Conservation (phyloP, 805 yeast species). For the Diddensiella transvaalensis region DNA sequence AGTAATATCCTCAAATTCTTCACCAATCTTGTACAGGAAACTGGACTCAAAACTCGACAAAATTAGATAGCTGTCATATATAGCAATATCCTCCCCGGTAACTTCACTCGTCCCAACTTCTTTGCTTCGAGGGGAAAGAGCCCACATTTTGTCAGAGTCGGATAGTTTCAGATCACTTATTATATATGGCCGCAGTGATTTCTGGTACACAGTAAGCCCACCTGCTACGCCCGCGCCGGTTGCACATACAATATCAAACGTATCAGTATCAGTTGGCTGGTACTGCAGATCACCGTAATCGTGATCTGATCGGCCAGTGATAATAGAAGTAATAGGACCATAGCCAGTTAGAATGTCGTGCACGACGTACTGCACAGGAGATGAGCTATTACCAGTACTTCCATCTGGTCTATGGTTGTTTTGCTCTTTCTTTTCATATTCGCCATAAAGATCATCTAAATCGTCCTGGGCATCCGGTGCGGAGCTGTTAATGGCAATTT, state of each 20-base stretch:
- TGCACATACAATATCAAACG: constrained; percentile 63
- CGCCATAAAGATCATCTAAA: constrained; percentile 29
- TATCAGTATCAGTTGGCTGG: constrained; percentile 63
- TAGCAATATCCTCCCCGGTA: constrained; percentile 33
- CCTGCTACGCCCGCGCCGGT: constrained; percentile 60
- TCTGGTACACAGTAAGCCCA: constrained; percentile 58
- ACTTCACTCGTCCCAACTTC: constrained; percentile 12
- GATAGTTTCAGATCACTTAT: constrained; percentile 76
- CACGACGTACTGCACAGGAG: constrained; percentile 39
- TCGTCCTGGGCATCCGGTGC: constrained; percentile 30
- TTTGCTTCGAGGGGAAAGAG: constrained; percentile 17
- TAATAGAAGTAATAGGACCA: constrained; percentile 72
- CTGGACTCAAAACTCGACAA: constrained; percentile 63
- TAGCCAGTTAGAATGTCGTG: constrained; percentile 56
- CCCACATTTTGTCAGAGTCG: constrained; percentile 38
- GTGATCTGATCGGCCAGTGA: constrained; percentile 56
- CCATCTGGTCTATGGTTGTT: neutral
- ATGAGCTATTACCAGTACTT: neutral
- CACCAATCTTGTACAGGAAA: constrained; percentile 28
- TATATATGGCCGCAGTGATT: constrained; percentile 64
- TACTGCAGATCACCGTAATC: constrained; percentile 57
- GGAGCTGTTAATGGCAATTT: constrained; percentile 3
- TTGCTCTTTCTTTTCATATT: constrained; percentile 2
- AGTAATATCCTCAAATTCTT: constrained; percentile 54
- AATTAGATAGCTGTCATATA: constrained; percentile 55